A percentile compares a stretch with the other conserved stretches of the same genome.
phyloP scores from a whole-genome alignment of 2,329 filamentous ascomycete species.

The Colletotrichum spinosum region DNA sequence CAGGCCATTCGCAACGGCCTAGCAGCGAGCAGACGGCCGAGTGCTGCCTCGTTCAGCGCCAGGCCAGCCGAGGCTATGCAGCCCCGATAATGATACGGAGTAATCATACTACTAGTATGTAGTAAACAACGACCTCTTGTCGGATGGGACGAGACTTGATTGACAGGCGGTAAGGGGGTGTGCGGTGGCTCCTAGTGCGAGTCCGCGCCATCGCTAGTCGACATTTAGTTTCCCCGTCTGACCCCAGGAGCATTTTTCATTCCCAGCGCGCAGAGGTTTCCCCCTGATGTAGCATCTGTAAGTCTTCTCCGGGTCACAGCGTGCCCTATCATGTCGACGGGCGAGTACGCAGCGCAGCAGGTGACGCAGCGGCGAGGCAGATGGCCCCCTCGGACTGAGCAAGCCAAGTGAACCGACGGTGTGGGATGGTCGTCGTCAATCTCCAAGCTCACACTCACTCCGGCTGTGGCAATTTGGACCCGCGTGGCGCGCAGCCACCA shows the following conservation, averaged over 20 bases:
- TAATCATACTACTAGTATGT: no score
- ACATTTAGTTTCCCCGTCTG: background rate
- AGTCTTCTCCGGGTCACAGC: no score
- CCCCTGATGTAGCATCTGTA: no score
- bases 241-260: conserved; percentile 1
- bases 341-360: no score
- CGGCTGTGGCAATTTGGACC: conserved; percentile 8
- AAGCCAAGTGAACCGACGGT: background rate
- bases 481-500: conserved; percentile 9
- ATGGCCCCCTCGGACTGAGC: background rate
- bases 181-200: conserved; percentile 20
- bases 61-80: conserved; percentile 21
- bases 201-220: conserved; percentile 17
- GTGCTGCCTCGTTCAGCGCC: conserved; percentile 1
- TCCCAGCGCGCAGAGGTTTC: background rate
- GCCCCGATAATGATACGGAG: no score
- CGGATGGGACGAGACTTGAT: conserved; percentile 16
- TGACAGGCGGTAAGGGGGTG: conserved; percentile 24
- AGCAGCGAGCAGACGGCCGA: conserved; percentile 2
- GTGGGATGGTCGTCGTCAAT: background rate
- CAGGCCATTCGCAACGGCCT: conserved; percentile 25
- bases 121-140: background rate
- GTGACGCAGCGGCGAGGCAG: no score
- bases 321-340: no score
- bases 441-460: conserved; percentile 2